A percentile compares a stretch with the other conserved stretches of the same genome.
phyloP scores from a whole-genome alignment of 192 early-diverging fungal species.

The Pecoramyces ruminantium region DNA sequence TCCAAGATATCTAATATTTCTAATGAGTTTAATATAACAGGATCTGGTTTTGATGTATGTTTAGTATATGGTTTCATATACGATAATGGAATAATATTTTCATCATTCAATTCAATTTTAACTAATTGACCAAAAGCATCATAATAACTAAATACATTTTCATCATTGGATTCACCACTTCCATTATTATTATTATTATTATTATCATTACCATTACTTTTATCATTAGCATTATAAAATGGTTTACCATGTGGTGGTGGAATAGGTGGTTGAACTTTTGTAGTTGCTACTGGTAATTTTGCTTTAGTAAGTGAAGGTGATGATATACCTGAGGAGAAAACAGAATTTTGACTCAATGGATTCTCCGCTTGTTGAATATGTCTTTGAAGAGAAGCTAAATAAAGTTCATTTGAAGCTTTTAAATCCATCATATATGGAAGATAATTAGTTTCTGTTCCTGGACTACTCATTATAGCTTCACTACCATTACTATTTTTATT shows the following conservation, averaged over 20 bases:
- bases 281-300: too few relatives aligned
- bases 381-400: neutral
- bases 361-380: too few relatives aligned
- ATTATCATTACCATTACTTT: too few relatives aligned
- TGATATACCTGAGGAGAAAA: too few relatives aligned
- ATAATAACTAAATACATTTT: neutral
- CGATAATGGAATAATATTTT: neutral
- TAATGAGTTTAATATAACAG: neutral
- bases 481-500: neutral
- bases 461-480: neutral
- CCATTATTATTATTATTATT: too few relatives aligned
- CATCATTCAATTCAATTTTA: neutral
- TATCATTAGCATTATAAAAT: too few relatives aligned
- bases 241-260: too few relatives aligned
- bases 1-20: neutral
- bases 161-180: too few relatives aligned
- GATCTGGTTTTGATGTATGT: neutral
- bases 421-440: neutral
- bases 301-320: too few relatives aligned
- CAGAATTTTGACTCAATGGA: too few relatives aligned
- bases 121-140: neutral
- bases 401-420: neutral
- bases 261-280: too few relatives aligned
- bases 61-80: neutral
- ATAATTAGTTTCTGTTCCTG: neutral